phyloP scores from a whole-genome alignment of 768 basidiomycete genomes.

The Phylloporus arenicola region DNA sequence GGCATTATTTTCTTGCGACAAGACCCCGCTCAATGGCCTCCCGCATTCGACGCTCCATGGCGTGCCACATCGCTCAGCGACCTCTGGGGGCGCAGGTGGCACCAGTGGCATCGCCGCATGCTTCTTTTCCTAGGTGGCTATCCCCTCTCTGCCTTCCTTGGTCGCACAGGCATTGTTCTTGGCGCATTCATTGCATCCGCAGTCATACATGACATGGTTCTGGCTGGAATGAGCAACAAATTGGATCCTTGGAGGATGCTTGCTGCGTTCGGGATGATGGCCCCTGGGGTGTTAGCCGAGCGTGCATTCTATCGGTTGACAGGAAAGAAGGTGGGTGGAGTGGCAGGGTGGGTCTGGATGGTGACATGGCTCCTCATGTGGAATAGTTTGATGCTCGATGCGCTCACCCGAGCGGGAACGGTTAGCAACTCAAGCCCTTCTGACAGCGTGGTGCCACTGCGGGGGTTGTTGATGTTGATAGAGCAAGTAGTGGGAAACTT shows the following conservation, averaged over 20 bases:
- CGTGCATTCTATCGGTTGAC: conserved; percentile 17
- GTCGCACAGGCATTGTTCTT: neutral
- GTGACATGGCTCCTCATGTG: neutral
- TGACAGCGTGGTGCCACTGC: neutral
- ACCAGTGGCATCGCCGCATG: conserved; percentile 30
- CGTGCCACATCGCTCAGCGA: conserved; percentile 31
- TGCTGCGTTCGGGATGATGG: conserved; percentile 53
- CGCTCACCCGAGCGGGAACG: conserved; percentile 4
- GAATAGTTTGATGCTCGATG: conserved; percentile 6
- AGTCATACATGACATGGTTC: conserved; percentile 29
- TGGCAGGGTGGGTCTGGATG: conserved; percentile 33
- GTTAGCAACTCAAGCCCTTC: neutral
- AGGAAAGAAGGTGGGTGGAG: conserved; percentile 27
- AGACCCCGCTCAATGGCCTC: conserved; percentile 30
- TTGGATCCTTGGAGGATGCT: conserved; percentile 38
- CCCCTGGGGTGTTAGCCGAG: conserved; percentile 46
- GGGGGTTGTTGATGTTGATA: neutral
- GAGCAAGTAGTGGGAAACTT: neutral
- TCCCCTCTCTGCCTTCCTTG: neutral
- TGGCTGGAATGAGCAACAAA: conserved; percentile 46
- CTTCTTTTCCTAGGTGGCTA: conserved; percentile 22
- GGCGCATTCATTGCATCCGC: neutral
- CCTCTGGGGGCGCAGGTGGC: conserved; percentile 38
- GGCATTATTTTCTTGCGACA: conserved; percentile 27
- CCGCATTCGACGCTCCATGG: conserved; percentile 32